Evolutionary conservation across 2,329 filamentous ascomycete genomes (phyloP).

Genomic region (Epichloe sylvatica): DNA sequence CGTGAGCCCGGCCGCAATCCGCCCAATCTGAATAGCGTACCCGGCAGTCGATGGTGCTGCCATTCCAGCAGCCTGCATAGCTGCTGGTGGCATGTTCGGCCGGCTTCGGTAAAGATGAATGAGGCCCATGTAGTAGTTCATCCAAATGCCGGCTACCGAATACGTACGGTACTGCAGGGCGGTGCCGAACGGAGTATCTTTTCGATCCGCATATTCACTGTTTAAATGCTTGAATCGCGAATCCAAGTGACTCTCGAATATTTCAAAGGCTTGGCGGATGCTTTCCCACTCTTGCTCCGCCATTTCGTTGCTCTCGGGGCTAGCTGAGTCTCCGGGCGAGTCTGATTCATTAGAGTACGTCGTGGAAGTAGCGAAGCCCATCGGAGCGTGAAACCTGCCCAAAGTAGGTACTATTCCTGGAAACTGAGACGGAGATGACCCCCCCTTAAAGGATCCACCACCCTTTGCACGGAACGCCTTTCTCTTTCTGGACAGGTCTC

Average conservation of each 20-base stretch:
- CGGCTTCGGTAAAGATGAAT: slow-evolving; percentile 74
- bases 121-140: slow-evolving; percentile 71
- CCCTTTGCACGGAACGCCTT: slow-evolving; percentile 33
- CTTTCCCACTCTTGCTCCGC: slow-evolving; percentile 67
- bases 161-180: slow-evolving; percentile 73
- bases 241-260: slow-evolving; percentile 52
- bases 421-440: slow-evolving; percentile 30
- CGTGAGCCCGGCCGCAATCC: slow-evolving; percentile 61
- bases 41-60: slow-evolving; percentile 56
- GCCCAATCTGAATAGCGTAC: slow-evolving; percentile 62
- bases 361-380: slow-evolving; percentile 39
- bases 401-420: slow-evolving; percentile 42
- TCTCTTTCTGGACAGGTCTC: slow-evolving; percentile 66
- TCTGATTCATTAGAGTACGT: slow-evolving; percentile 30
- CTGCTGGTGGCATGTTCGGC: slow-evolving; percentile 79
- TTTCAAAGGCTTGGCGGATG: slow-evolving; percentile 56
- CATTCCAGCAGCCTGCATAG: slow-evolving; percentile 73
- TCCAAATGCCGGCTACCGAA: slow-evolving; percentile 77
- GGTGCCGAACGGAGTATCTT: slow-evolving; percentile 63
- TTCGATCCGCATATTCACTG: slow-evolving; percentile 48
- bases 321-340: slow-evolving; percentile 37
- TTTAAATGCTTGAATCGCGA: slow-evolving; percentile 63
- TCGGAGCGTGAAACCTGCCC: slow-evolving; percentile 35
- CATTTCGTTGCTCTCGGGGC: slow-evolving; percentile 50
- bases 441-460: slow-evolving; percentile 15